These are phyloP conservation scores for Dinochytrium kinnereticum DNA, from an alignment of 371 early-diverging fungal species.

Conservation along the genomic window DNA sequence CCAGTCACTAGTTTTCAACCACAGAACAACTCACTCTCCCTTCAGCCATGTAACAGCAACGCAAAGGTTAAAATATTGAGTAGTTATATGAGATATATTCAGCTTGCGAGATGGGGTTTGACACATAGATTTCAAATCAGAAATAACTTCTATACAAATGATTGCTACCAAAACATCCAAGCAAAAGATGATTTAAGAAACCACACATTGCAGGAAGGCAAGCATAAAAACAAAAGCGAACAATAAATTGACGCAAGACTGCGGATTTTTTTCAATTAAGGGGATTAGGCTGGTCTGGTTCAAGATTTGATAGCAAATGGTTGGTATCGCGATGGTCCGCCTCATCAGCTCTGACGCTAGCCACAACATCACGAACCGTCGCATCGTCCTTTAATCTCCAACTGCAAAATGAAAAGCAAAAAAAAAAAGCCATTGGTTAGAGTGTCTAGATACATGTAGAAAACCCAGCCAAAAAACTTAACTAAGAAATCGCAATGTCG, in stretches of 20 bases:
- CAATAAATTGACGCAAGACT: not conserved
- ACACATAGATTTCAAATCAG: no score
- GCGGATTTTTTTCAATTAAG: not conserved
- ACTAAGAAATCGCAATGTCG: slow-evolving; percentile 83
- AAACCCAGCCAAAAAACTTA: not conserved
- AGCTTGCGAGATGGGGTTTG: no score
- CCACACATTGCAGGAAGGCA: no score
- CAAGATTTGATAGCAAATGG: slow-evolving; percentile 79
- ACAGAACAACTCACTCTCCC: no score
- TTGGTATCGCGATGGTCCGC: slow-evolving; percentile 95
- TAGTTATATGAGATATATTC: no score
- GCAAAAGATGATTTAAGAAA: no score
- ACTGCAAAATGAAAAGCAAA: slow-evolving; percentile 1
- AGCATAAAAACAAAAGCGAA: no score
- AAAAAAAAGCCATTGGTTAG: not conserved
- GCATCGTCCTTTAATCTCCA: slow-evolving; percentile 87
- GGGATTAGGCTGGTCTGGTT: slow-evolving; percentile 41
- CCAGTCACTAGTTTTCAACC: no score
- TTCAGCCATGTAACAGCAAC: no score
- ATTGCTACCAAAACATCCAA: no score
- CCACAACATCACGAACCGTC: slow-evolving; percentile 88
- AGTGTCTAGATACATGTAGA: not conserved
- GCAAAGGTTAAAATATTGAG: no score
- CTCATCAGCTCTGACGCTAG: slow-evolving; percentile 96
- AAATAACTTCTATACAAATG: no score